These are phyloP conservation scores for Pseudocercospora fuligena DNA, from an alignment of 2,329 filamentous ascomycete genomes.

Conservation along the genomic window DNA sequence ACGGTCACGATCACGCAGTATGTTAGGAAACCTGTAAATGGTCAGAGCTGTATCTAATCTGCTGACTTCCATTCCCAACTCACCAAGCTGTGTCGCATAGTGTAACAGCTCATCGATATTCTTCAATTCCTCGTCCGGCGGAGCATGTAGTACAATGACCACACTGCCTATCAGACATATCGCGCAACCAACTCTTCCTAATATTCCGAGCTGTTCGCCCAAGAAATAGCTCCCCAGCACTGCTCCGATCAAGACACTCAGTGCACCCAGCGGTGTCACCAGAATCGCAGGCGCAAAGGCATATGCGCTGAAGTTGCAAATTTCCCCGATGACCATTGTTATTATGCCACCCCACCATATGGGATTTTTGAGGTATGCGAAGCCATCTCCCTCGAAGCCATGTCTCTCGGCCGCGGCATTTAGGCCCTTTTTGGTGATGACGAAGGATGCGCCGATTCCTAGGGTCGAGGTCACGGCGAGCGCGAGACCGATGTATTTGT, in stretches of 20 bases:
- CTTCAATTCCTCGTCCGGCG: slow-evolving; percentile 86
- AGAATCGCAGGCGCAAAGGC: slow-evolving; percentile 98
- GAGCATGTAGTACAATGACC: slow-evolving; percentile 96
- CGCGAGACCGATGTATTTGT: slow-evolving; percentile 76
- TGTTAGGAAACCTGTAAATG: slow-evolving; percentile 76
- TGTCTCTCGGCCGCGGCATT: slow-evolving; percentile 88
- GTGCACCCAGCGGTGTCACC: slow-evolving; percentile 89
- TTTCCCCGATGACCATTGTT: slow-evolving; percentile 87
- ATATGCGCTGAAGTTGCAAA: slow-evolving; percentile 97
- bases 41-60: slow-evolving; percentile 15
- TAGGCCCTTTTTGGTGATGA: slow-evolving; percentile 98
- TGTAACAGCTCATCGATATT: slow-evolving; percentile 90
- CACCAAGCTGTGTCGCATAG: slow-evolving; percentile 91
- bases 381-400: slow-evolving; percentile 96
- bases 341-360: slow-evolving; percentile 96
- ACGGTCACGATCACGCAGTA: slow-evolving; percentile 80
- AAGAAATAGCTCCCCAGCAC: slow-evolving; percentile 95
- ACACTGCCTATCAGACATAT: slow-evolving; percentile 95
- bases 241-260: slow-evolving; percentile 91
- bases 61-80: slow-evolving; percentile 31
- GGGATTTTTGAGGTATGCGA: slow-evolving; percentile 90
- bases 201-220: slow-evolving; percentile 82
- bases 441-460: slow-evolving; percentile 80
- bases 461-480: slow-evolving; percentile 76
- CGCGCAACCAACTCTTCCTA: slow-evolving; percentile 93